Percentiles rank a stretch among this genome's conserved stretches.
phyloP scores from a whole-genome alignment of 2,329 filamentous ascomycete genomes.

The Malbranchea zuffiana region DNA sequence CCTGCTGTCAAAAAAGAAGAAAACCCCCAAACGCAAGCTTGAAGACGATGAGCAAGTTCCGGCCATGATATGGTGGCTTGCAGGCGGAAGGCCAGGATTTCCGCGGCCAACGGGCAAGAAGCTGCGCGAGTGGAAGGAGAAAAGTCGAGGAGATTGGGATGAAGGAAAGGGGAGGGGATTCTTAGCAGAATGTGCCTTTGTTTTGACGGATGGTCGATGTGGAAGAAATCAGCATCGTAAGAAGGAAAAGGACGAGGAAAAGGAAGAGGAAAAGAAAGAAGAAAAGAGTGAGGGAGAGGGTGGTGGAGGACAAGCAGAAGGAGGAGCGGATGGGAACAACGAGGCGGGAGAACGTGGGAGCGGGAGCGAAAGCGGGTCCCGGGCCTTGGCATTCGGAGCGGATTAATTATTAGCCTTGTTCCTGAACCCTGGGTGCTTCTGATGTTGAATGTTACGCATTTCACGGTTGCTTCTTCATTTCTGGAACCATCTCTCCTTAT shows the following conservation, averaged over 20 bases:
- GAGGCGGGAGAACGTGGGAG: no score
- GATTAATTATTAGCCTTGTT: no score
- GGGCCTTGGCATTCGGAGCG: no score
- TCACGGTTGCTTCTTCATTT: no score
- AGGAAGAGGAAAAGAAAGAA: background rate
- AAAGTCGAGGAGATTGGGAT: conserved; percentile 10
- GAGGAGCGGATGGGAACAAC: no score
- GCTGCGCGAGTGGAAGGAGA: conserved; percentile 12
- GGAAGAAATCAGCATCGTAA: conserved; percentile 14
- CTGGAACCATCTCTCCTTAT: no score
- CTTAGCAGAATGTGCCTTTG: conserved; percentile 10
- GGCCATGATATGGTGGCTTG: conserved; percentile 10
- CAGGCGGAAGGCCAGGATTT: conserved; percentile 7
- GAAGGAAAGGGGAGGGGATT: conserved; percentile 10
- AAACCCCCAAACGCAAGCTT: no score
- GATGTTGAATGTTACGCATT: no score
- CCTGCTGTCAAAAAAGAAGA: conserved; percentile 7
- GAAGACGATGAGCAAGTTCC: conserved; percentile 11
- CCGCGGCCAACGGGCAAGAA: conserved; percentile 7
- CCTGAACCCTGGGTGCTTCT: no score
- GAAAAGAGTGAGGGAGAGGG: background rate
- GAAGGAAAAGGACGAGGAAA: conserved; percentile 15
- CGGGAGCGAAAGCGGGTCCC: no score
- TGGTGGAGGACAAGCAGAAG: background rate
- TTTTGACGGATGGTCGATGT: conserved; percentile 11